Conservation (phyloP, 352 stramenopile species). For the Globisporangium yorkense region DNA sequence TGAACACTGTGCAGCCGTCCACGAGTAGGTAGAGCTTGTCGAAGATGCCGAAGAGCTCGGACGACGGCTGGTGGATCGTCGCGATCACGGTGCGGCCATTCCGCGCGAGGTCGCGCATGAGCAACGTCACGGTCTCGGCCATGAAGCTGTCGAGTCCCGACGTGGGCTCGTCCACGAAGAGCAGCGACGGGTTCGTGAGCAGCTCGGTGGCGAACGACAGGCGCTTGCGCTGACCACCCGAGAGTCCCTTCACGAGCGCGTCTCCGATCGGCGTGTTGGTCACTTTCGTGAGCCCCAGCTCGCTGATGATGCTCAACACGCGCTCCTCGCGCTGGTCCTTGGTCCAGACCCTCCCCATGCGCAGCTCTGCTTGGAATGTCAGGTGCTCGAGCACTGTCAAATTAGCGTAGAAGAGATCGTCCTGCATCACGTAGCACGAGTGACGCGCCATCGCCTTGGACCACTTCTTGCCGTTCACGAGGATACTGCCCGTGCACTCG, state of each 20-base stretch:
- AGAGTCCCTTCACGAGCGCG: constrained; percentile 36
- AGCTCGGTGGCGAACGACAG: constrained; percentile 76
- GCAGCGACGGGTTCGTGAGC: constrained; percentile 56
- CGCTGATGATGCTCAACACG: constrained; percentile 29
- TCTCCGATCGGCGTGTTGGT: constrained; percentile 44
- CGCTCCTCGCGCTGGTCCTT: constrained; percentile 15
- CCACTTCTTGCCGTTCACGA: constrained; percentile 49
- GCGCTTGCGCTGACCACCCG: constrained; percentile 73
- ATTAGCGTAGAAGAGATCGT: constrained; percentile 81
- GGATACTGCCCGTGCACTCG: constrained; percentile 40
- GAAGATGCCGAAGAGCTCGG: constrained; percentile 34
- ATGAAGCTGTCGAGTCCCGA: constrained; percentile 42
- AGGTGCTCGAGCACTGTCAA: constrained; percentile 84
- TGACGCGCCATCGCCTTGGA: constrained; percentile 19
- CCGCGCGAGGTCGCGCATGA: constrained; percentile 52
- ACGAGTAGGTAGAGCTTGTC: constrained; percentile 33
- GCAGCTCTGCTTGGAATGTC: constrained; percentile 69
- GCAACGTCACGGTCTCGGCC: constrained; percentile 28
- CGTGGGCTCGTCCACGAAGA: constrained; percentile 83
- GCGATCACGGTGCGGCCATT: constrained; percentile 74
- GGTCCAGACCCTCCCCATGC: constrained; percentile 31
- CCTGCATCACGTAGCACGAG: constrained; percentile 73
- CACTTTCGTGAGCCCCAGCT: constrained; percentile 35
- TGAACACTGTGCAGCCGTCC: constrained; percentile 28
- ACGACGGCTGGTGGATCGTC: constrained; percentile 82